Evolutionary conservation across 2,329 filamentous ascomycete species (phyloP), one percentile per base, ranked within the genome.

Genomic region (Orbilia blumenaviensis): DNA sequence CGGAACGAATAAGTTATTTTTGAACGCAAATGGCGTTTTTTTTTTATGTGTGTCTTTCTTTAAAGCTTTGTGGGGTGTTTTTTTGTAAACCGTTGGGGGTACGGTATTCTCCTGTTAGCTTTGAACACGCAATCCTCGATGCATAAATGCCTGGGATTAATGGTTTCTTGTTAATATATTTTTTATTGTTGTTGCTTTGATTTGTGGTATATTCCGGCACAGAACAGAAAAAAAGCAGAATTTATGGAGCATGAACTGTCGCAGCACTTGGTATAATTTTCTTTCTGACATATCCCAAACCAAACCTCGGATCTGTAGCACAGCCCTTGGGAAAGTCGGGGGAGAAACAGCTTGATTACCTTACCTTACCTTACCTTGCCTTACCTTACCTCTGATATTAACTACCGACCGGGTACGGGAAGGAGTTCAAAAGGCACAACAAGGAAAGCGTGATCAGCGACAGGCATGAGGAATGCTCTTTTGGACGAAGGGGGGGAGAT

Each of bases 331-430:
- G 32, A 38, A 56, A 16, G n/a, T n/a, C n/a, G n/a, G n/a, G n/a
- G n/a, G n/a, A n/a, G n/a, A n/a, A n/a, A n/a, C n/a, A 38, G 32
- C 10, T 56, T 56, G 52, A 56, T 56, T 56, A 56, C 52, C 52
- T 32, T 56, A 10, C 32, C 16, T 27, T n/a, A n/a, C n/a, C n/a
- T n/a, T n/a, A n/a, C n/a, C n/a, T n/a, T n/a, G n/a, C n/a, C n/a
- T n/a, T n/a, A n/a, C n/a, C n/a, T n/a, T n/a, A n/a, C n/a, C n/a
- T 34, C n/a, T 32, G n/a, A 54, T 9, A 54, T 54, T 54, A n/a
- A n/a, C n/a, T n/a, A 54, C 46, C 46, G 46, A 54, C 48, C 27
- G 23, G 44, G 44, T 50, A 27, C 44, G 3, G 16, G 41, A 16
- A 16, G 4, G 3, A 21, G 42, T 46, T 34, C 5, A 5, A 34